Conservation (phyloP, 2,329 filamentous ascomycete species). For the Xylariaceae sp. region DNA sequence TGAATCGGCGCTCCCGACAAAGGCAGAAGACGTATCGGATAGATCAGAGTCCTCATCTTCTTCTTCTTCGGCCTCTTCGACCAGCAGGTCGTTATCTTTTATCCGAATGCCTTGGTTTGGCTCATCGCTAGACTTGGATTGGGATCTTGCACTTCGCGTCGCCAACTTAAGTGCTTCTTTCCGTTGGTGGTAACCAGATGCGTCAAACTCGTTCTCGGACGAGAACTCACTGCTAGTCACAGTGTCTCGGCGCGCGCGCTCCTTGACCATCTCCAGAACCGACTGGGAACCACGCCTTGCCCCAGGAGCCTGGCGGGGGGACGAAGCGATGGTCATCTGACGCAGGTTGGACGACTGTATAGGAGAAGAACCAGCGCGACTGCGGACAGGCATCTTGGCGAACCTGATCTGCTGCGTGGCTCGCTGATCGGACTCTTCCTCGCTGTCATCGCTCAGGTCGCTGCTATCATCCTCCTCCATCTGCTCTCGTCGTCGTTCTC, state of each 20-base stretch:
- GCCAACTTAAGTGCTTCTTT: slow-evolving; percentile 56
- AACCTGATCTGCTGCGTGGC: slow-evolving; percentile 91
- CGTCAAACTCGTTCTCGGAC: slow-evolving; percentile 73
- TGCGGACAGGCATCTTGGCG: slow-evolving; percentile 86
- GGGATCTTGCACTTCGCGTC: slow-evolving; percentile 47
- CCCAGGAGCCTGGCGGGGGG: slow-evolving; percentile 42
- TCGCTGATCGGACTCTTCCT: slow-evolving; percentile 67
- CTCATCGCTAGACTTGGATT: slow-evolving; percentile 51
- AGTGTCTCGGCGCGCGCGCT: slow-evolving; percentile 65
- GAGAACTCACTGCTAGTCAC: slow-evolving; percentile 79
- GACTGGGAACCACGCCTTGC: slow-evolving; percentile 64
- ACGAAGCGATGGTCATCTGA: slow-evolving; percentile 46
- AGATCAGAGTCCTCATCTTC: slow-evolving; percentile 52
- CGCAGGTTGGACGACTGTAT: slow-evolving; percentile 61
- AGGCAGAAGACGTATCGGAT: slow-evolving; percentile 60
- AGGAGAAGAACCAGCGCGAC: slow-evolving; percentile 82
- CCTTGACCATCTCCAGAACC: slow-evolving; percentile 63
- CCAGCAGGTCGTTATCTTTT: slow-evolving; percentile 47
- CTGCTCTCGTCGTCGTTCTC: slow-evolving; percentile 60
- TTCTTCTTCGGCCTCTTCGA: slow-evolving; percentile 40
- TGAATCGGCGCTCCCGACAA: slow-evolving; percentile 64
- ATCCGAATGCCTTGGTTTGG: slow-evolving; percentile 39
- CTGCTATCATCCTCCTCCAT: slow-evolving; percentile 83
- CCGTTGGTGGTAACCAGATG: slow-evolving; percentile 58
- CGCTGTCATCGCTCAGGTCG: slow-evolving; percentile 77